phyloP scores from a whole-genome alignment of 305 asterid species.

The Lippia alba region DNA sequence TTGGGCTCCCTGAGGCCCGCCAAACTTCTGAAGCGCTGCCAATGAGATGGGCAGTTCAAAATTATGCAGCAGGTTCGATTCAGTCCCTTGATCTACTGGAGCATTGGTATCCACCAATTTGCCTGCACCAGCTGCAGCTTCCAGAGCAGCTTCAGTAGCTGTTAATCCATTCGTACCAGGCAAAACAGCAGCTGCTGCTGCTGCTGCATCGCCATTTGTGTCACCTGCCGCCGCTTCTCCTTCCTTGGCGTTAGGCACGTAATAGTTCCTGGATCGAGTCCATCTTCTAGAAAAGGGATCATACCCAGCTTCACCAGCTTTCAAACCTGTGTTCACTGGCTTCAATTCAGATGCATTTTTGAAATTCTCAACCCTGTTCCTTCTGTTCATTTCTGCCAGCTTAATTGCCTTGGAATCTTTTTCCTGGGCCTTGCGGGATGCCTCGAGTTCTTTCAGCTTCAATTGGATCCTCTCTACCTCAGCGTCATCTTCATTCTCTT shows the following conservation, averaged over 20 bases:
- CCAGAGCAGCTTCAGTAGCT: slow-evolving; percentile 76
- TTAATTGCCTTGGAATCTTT: slow-evolving; percentile 76
- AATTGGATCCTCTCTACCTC: slow-evolving; percentile 78
- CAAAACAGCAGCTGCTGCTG: slow-evolving; percentile 45
- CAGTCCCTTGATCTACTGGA: slow-evolving; percentile 88
- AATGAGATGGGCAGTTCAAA: slow-evolving; percentile 81
- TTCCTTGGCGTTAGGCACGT: slow-evolving; percentile 47
- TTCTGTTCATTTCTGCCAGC: slow-evolving; percentile 92
- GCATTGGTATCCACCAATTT: slow-evolving; percentile 89
- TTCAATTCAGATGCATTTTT: slow-evolving; percentile 83
- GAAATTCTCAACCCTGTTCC: slow-evolving; percentile 87
- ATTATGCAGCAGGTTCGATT: slow-evolving; percentile 62
- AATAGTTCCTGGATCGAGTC: slow-evolving; percentile 93
- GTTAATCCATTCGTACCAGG: slow-evolving; percentile 51
- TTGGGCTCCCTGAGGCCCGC: slow-evolving; percentile 85
- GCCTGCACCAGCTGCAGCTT: slow-evolving; percentile 88
- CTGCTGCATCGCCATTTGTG: slow-evolving; percentile 50
- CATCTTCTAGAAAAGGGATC: slow-evolving; percentile 98
- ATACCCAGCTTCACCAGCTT: slow-evolving; percentile 95
- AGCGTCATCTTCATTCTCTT: slow-evolving; percentile 64
- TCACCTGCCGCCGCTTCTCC: slow-evolving; percentile 47
- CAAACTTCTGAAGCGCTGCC: slow-evolving; percentile 76
- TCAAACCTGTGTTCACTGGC: slow-evolving; percentile 56
- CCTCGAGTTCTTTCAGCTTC: slow-evolving; percentile 80
- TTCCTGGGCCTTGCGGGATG: slow-evolving; percentile 61